These are phyloP conservation scores for Candolleomyces efflorescens DNA, from an alignment of 768 basidiomycete genomes.

Conservation along the genomic window DNA sequence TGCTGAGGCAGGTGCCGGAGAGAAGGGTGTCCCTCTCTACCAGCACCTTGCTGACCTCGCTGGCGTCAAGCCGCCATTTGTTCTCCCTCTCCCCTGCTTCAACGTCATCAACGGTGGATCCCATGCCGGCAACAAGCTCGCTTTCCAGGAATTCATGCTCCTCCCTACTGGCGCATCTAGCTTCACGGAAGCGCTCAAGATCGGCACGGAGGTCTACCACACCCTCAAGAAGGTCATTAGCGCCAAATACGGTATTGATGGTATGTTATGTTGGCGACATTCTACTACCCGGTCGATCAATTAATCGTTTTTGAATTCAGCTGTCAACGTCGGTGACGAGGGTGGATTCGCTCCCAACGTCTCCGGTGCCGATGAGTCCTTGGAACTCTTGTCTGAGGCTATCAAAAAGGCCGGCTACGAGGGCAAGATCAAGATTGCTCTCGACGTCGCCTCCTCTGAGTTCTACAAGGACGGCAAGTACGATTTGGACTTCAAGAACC, in stretches of 20 bases:
- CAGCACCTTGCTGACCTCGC: constrained; percentile 95
- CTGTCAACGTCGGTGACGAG: constrained; percentile 99
- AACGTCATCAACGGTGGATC: constrained; percentile 99
- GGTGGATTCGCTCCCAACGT: constrained; percentile 99
- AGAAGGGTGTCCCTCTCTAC: constrained; percentile 95
- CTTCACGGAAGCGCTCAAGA: constrained; percentile 98
- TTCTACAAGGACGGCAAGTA: constrained; percentile 99
- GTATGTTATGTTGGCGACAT: constrained; percentile 33
- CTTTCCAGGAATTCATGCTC: constrained; percentile 99
- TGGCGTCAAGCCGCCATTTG: constrained; percentile 90
- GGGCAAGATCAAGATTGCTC: constrained; percentile 97
- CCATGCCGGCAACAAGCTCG: constrained; percentile 98
- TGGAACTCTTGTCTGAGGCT: constrained; percentile 92
- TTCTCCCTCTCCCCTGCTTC: constrained; percentile 91
- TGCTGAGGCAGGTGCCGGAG: constrained; percentile 87
- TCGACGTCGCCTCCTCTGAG: constrained; percentile 98
- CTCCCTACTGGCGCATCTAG: constrained; percentile 87
- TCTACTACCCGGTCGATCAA: constrained; percentile 9
- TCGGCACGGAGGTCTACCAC: constrained; percentile 97
- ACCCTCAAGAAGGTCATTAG: constrained; percentile 98
- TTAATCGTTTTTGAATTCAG: constrained; percentile 35
- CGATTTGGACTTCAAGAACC: constrained; percentile 99
- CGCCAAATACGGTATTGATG: constrained; percentile 98
- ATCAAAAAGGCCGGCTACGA: constrained; percentile 98
- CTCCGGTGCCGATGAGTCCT: constrained; percentile 92